These are phyloP conservation scores for Cryptococcus wingfieldii DNA, from an alignment of 1,284 basidiomycete genomes.

Conservation along the genomic window DNA sequence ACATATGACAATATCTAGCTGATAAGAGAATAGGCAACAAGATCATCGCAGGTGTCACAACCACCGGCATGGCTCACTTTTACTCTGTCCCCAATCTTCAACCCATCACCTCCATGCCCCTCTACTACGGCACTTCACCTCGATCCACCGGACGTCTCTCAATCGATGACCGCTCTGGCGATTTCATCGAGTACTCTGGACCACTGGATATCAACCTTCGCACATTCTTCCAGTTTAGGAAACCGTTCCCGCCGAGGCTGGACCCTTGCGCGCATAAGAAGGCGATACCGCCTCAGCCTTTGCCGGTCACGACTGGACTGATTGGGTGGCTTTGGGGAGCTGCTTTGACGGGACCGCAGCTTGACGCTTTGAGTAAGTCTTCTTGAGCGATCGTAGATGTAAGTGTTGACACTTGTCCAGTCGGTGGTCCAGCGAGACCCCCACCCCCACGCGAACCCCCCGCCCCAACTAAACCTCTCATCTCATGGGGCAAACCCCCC, in stretches of 20 bases:
- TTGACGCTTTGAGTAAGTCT: conserved; percentile 41
- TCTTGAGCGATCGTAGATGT: background rate
- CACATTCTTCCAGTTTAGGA: conserved; percentile 50
- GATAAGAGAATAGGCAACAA: conserved; percentile 35
- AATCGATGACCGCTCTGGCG: conserved; percentile 47
- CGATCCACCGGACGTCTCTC: conserved; percentile 37
- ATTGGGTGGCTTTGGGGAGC: conserved; percentile 49
- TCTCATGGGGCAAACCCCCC: conserved; percentile 43
- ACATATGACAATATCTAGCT: background rate
- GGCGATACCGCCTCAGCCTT: conserved; percentile 39
- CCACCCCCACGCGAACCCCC: conserved; percentile 28
- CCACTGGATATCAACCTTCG: conserved; percentile 46
- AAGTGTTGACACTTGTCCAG: conserved; percentile 11
- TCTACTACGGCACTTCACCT: conserved; percentile 34
- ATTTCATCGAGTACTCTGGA: conserved; percentile 45
- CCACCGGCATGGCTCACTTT: conserved; percentile 55
- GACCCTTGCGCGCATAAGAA: conserved; percentile 37
- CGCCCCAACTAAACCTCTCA: conserved; percentile 36
- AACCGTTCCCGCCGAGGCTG: conserved; percentile 45
- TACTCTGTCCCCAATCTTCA: conserved; percentile 63
- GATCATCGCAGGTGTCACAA: conserved; percentile 63
- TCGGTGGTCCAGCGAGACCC: conserved; percentile 45
- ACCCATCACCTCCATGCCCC: conserved; percentile 39
- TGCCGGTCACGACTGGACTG: conserved; percentile 31
- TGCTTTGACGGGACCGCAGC: conserved; percentile 43